phyloP scores from a whole-genome alignment of 306 rosid species.

The Corylus americana region DNA sequence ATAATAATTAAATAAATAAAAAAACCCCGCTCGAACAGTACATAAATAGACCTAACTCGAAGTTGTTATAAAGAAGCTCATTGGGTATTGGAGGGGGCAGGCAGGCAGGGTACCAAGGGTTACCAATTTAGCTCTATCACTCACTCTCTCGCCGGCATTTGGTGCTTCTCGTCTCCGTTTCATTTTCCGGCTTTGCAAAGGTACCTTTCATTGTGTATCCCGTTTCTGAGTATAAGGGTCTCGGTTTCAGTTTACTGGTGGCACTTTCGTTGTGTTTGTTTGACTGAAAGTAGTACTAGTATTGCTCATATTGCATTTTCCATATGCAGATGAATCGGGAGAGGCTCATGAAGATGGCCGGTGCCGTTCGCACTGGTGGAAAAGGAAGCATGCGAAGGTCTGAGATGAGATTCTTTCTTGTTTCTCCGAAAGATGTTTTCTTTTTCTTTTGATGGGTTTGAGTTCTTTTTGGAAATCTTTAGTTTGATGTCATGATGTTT shows the following conservation, averaged over 20 bases:
- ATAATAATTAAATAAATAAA: no score
- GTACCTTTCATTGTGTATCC: not conserved
- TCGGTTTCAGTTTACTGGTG: not conserved
- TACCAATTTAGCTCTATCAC: not conserved
- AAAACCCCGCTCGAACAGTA: no score
- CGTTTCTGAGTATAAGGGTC: not conserved
- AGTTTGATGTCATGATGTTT: not conserved
- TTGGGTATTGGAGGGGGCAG: not conserved
- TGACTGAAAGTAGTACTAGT: not conserved
- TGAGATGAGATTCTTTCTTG: not conserved
- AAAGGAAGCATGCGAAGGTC: constrained; percentile 66
- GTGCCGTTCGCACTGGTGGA: constrained; percentile 73
- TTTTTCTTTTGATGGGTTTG: not conserved
- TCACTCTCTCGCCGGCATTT: not conserved
- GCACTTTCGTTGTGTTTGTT: not conserved
- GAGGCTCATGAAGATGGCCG: constrained; percentile 61
- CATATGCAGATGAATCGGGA: constrained; percentile 50
- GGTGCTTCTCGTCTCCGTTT: not conserved
- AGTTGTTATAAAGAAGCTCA: not conserved
- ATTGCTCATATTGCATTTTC: not conserved
- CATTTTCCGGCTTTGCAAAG: not conserved
- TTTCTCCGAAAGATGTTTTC: not conserved
- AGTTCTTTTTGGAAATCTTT: not conserved
- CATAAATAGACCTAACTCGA: not conserved
- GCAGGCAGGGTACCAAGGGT: no score